These are phyloP conservation scores for Phytophthora capsici DNA, from an alignment of 352 stramenopile genomes.

Conservation along the genomic window DNA sequence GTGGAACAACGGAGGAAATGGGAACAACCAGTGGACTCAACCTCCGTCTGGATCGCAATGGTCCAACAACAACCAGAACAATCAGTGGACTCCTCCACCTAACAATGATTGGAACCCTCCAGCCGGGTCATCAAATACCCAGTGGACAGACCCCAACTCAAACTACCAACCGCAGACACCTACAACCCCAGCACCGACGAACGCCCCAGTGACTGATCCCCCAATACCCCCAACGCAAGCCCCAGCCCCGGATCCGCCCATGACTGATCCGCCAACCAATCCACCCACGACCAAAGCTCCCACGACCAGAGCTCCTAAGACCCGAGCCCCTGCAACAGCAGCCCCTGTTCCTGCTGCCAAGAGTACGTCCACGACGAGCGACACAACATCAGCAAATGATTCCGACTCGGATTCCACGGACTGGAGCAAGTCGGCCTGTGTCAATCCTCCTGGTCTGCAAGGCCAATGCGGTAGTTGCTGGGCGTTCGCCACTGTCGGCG, in stretches of 20 bases:
- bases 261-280: not conserved
- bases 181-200: slow-evolving; percentile 4
- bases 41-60: not conserved
- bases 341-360: slow-evolving; percentile 30
- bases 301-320: not conserved
- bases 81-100: slow-evolving; percentile 13
- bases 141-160: slow-evolving; percentile 18
- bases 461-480: slow-evolving; percentile 97
- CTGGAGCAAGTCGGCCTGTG: slow-evolving; percentile 52
- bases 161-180: slow-evolving; percentile 2
- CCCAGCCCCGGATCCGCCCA: not conserved
- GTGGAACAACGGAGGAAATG: slow-evolving; percentile 10
- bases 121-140: slow-evolving; percentile 2
- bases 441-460: slow-evolving; percentile 93
- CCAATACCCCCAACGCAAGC: not conserved
- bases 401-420: slow-evolving; percentile 40
- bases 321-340: slow-evolving; percentile 13
- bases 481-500: slow-evolving; percentile 94
- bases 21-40: slow-evolving; percentile 16
- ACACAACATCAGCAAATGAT: slow-evolving; percentile 18
- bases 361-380: slow-evolving; percentile 6
- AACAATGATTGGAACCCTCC: slow-evolving; percentile 11
- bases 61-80: not conserved
- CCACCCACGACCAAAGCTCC: not conserved
- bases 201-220: slow-evolving; percentile 2